Base-by-base conservation (phyloP, 1,139 yeast genomes). In the Taphrina flavorubra region DNA sequence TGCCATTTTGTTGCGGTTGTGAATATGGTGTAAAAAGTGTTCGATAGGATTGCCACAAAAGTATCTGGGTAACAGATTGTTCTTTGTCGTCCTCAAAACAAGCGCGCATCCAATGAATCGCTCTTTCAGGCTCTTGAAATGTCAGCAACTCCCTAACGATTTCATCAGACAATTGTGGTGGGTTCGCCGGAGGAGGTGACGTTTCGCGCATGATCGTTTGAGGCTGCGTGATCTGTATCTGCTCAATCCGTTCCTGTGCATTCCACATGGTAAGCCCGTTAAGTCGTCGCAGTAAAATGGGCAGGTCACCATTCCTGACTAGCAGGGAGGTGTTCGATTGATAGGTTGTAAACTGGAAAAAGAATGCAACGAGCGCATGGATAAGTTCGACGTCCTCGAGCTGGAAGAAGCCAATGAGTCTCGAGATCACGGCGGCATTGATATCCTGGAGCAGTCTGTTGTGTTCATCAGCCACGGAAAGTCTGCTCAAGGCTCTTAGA, bases 31-130 rank as follows among this genome's bases (percentile, higher is more conserved):
- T 86, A 75, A 94, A 94, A 76, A 89, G 96, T 37, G 87, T 82
- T 77, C 94, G 99, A 78, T 94, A 94, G 0, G 97, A 87, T 77
- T 92, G 91, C 99, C 99, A 94, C 64, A 94, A 83, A 14, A 96
- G 89, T 42, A 94, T 92, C 79, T 94, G 99, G 0, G 98, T 92
- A 10, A 92, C 97, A 77, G 92, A 97, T 4, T 96, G 92, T 6
- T 84, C 85, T 2, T 82, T 79, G 47, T 83, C 85, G 14, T 96
- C 91, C 74, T 88, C 94, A 79, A 91, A 95, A 72, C 96, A 89
- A 73, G 97, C 88, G 74, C 97, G 86, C 80, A 94, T 71, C 99
- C 99, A 94, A 14, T 92, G 84, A 1, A 97, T 90, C 0, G 99
- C 97, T 72, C 99, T 83, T 71, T 87, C 84, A 0, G 99, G 99